Conservation (phyloP, 257 asterid genomes). For the Capsicum baccatum region DNA sequence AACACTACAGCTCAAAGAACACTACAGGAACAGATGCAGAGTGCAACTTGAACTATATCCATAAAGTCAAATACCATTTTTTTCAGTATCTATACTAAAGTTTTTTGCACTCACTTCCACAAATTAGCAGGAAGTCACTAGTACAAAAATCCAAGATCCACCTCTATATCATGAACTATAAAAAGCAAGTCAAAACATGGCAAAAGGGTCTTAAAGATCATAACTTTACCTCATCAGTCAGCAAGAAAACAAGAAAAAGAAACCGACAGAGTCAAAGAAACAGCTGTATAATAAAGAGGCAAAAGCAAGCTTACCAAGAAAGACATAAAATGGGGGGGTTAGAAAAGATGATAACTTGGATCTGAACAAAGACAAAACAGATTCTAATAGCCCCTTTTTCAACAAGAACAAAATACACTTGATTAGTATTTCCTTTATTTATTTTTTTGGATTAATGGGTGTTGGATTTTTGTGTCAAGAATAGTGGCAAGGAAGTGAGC, state of each 20-base stretch:
- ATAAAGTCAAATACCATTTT: neutral
- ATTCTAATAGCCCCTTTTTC: neutral
- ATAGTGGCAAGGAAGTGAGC: slow-evolving; percentile 18
- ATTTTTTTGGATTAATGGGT: neutral
- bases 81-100: neutral
- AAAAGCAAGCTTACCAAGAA: slow-evolving; percentile 24
- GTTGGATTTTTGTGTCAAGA: neutral
- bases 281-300: slow-evolving; percentile 8
- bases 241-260: slow-evolving; percentile 18
- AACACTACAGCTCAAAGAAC: neutral
- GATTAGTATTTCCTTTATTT: neutral
- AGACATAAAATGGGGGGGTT: neutral
- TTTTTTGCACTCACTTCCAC: slow-evolving; percentile 6
- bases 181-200: slow-evolving; percentile 3
- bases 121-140: neutral
- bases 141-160: slow-evolving; percentile 16
- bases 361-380: slow-evolving; percentile 22
- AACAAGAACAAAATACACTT: neutral
- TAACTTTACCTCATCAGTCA: neutral
- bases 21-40: neutral
- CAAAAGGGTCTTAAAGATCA: neutral
- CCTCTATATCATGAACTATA: neutral
- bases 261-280: neutral
- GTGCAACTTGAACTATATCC: neutral
- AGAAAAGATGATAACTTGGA: slow-evolving; percentile 21